Conservation (phyloP, 257 asterid genomes). For the Asclepias syriaca region DNA sequence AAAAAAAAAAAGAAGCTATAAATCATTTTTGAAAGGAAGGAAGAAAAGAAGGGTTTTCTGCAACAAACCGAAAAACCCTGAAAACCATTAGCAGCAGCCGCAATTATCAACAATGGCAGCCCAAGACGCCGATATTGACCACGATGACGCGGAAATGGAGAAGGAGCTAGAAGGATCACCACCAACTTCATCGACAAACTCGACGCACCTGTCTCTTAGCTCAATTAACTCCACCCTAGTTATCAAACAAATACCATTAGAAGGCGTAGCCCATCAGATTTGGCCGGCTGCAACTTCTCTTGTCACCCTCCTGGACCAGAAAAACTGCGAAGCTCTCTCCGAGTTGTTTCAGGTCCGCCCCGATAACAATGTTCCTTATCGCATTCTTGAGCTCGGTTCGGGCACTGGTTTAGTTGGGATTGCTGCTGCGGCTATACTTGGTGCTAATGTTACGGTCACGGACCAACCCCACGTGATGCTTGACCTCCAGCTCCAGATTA, state of each 20-base stretch:
- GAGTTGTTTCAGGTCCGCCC: constrained; percentile 13
- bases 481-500: constrained; percentile 58
- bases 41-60: neutral
- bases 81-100: neutral
- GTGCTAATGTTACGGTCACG: constrained; percentile 66
- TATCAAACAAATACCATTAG: constrained; percentile 63
- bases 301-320: constrained; percentile 54
- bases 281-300: constrained; percentile 93
- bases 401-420: constrained; percentile 88
- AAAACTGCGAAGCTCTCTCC: constrained; percentile 25
- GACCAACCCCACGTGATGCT: constrained; percentile 82
- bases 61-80: neutral
- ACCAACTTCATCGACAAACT: neutral
- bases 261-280: constrained; percentile 89
- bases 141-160: constrained; percentile 7
- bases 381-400: constrained; percentile 88
- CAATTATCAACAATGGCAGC: neutral
- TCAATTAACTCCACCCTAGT: constrained; percentile 47
- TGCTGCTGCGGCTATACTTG: constrained; percentile 74
- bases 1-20: too few species aligned
- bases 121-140: constrained; percentile 3
- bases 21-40: too few species aligned
- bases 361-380: constrained; percentile 22
- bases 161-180: neutral
- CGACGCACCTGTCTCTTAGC: constrained; percentile 22